These are phyloP conservation scores for Mortierella sp. DNA, from an alignment of 371 early-diverging fungal species.

Conservation along the genomic window DNA sequence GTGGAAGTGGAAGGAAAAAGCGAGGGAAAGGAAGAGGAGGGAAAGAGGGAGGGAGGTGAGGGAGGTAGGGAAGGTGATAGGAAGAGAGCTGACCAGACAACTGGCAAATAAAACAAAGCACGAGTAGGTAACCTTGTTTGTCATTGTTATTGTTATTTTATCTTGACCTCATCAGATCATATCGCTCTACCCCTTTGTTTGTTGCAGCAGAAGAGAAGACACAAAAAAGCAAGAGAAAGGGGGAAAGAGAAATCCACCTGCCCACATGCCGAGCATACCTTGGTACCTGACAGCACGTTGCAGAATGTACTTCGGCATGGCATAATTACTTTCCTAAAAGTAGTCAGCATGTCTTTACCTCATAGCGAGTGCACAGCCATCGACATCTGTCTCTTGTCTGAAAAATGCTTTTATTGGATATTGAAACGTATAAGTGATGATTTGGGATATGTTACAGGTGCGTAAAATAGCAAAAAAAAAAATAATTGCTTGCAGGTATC, in stretches of 20 bases:
- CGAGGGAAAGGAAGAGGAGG: not conserved
- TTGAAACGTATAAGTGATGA: not conserved
- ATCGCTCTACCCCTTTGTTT: constrained; percentile 1
- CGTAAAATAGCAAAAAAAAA: not conserved
- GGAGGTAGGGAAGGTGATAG: not conserved
- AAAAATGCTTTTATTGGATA: constrained; percentile 5
- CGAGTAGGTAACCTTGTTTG: not conserved
- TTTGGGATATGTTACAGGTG: not conserved
- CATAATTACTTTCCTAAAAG: no score
- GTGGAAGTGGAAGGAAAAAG: constrained; percentile 2
- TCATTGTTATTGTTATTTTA: not conserved
- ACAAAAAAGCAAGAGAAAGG: not conserved
- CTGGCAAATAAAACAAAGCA: not conserved
- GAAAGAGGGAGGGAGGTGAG: not conserved
- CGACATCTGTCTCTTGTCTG: not conserved
- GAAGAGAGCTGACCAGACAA: not conserved
- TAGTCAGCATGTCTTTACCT: no score
- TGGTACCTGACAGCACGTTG: not conserved
- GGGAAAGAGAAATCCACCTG: not conserved
- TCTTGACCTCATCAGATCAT: not conserved
- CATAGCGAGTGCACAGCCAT: not conserved
- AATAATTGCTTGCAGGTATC: not conserved
- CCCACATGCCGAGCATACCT: constrained; percentile 6
- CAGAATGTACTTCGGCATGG: not conserved
- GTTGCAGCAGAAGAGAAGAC: not conserved